A percentile compares a stretch with the other conserved stretches of the same genome.
phyloP scores from a whole-genome alignment of 2,329 filamentous ascomycete genomes.

The Albifimbria verrucaria region DNA sequence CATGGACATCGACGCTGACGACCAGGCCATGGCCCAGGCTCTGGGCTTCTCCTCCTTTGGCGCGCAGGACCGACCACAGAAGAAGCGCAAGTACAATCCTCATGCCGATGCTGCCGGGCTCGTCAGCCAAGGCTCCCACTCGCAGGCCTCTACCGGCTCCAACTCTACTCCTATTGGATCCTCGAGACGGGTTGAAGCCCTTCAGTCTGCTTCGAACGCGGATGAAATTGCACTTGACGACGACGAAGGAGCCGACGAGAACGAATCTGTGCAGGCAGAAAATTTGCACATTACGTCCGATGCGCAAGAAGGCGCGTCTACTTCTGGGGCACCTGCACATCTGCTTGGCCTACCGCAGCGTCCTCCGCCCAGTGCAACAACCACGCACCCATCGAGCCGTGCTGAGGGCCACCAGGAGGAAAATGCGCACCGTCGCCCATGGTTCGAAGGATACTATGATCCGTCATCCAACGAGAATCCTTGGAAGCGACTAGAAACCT shows the following conservation, averaged over 20 bases:
- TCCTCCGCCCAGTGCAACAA: constrained; percentile 1
- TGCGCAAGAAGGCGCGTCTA: not conserved
- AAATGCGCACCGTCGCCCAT: constrained; percentile 23
- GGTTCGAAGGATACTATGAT: constrained; percentile 68
- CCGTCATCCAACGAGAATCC: constrained; percentile 69
- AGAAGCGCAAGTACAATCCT: constrained; percentile 66
- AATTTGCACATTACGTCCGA: not conserved
- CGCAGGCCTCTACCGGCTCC: constrained; percentile 24
- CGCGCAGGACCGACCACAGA: constrained; percentile 46
- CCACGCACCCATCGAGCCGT: not conserved
- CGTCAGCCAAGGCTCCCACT: constrained; percentile 20
- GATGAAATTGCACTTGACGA: constrained; percentile 45
- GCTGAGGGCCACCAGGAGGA: constrained; percentile 1
- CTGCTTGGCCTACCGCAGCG: not conserved
- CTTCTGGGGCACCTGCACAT: not conserved
- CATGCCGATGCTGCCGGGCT: constrained; percentile 40
- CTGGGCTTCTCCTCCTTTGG: constrained; percentile 77
- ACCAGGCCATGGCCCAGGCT: constrained; percentile 58
- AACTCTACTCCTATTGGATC: constrained; percentile 34
- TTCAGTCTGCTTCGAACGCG: constrained; percentile 25
- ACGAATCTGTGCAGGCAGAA: constrained; percentile 2
- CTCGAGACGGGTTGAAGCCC: constrained; percentile 4
- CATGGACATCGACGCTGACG: constrained; percentile 23
- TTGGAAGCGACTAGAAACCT: constrained; percentile 58
- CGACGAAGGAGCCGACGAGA: constrained; percentile 24